Conservation (phyloP, 2,329 filamentous ascomycete genomes). For the Colletotrichum orbiculare region DNA sequence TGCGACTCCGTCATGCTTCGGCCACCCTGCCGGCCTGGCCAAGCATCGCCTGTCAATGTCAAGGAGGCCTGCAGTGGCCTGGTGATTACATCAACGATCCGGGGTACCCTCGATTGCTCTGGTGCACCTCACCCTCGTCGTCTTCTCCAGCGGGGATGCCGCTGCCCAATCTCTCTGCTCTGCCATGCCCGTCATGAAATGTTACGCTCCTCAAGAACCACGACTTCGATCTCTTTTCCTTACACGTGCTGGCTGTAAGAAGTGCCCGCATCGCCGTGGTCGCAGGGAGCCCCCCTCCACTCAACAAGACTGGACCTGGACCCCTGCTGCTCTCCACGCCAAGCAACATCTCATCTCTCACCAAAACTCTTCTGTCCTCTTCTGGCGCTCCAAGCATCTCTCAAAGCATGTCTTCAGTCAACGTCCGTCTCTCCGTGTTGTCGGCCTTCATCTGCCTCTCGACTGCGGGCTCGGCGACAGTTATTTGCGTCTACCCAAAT, state of each 20-base stretch:
- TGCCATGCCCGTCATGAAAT: conserved; percentile 2
- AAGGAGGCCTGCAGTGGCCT: conserved; percentile 25
- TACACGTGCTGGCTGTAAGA: conserved; percentile 25
- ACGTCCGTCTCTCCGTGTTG: no score
- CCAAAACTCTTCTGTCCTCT: conserved; percentile 22
- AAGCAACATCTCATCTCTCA: conserved; percentile 25
- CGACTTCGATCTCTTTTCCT: conserved; percentile 20
- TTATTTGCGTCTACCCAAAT: no score
- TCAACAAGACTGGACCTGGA: conserved; percentile 7
- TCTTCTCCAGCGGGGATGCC: conserved; percentile 19
- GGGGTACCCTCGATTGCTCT: conserved; percentile 33
- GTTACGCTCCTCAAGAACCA: conserved; percentile 6
- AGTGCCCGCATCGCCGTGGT: conserved; percentile 22
- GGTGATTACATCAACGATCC: conserved; percentile 36
- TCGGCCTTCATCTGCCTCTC: not conserved
- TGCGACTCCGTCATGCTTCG: conserved; percentile 19
- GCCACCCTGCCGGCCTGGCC: conserved; percentile 26
- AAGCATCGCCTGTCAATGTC: conserved; percentile 25
- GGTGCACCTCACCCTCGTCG: conserved; percentile 25
- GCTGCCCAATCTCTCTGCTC: conserved; percentile 7
- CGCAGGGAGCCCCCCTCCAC: conserved; percentile 26
- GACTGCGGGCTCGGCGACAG: no score
- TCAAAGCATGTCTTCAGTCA: not conserved
- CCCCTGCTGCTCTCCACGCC: conserved; percentile 20
- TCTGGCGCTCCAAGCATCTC: conserved; percentile 3